Base-by-base conservation (phyloP, 495 filamentous ascomycete genomes). In the Mytilinidion resinicola region DNA sequence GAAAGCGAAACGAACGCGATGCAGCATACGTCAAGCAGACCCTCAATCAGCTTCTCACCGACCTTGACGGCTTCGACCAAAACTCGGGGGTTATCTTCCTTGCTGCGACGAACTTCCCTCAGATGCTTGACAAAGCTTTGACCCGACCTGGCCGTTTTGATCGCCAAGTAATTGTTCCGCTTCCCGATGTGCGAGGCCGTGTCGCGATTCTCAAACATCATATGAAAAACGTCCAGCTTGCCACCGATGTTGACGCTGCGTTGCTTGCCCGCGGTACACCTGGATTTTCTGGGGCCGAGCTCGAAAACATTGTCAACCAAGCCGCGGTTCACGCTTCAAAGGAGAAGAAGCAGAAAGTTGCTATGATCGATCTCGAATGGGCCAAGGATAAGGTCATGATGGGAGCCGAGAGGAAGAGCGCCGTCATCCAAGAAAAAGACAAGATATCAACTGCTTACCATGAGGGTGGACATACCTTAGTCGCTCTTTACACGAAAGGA, bases 321-420 rank as follows among this genome's bases (percentile, higher is more conserved):
- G 93, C 93, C 36, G 93, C 93, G 9, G 85, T 97, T 37, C 90
- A 86, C 63, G 93, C 93, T 14, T 89, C 86, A 69, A 88, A 91
- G 69, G 78, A 85, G 51, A 92, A 89, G 72, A 79, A 84, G 14
- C 73, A 72, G 43, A 81, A 82, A 43, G 91, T 98, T 60, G 76
- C 79, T 19, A 85, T 89, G 68, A 69, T 78, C 17, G 90, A 97
- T 67, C 87, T 98, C 53, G 93, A 96, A 61, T 97, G 90, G 90
- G 92, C 93, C 47, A 96, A 95, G 72, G 93, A 98, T 76, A 95
- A 91, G 74, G 89, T 98, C 56, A 86, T 97, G 76, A 95, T 98
- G 89, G 93, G 93, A 47, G 89, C 92, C 34, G 93, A 97, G 76
- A 82, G 86, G 69, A 84, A 82, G 65, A 92, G 84, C 67, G 86